A percentile compares a stretch with the other conserved stretches of the same genome.
These are phyloP conservation scores for Citrus cavaleriei DNA, from an alignment of 345 rosid species.

Conservation along the genomic window DNA sequence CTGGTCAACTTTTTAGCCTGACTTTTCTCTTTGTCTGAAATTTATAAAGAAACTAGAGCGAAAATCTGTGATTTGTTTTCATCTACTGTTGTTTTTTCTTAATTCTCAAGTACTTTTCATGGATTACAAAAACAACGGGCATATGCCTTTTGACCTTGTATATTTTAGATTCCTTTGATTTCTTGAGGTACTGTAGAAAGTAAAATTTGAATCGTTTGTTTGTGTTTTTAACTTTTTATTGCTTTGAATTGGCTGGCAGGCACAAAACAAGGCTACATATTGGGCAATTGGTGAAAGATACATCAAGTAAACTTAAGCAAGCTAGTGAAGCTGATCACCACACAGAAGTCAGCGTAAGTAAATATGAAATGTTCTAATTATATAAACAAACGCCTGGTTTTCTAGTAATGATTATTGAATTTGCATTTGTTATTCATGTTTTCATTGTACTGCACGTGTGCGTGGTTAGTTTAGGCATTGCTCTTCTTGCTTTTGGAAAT, in stretches of 20 bases:
- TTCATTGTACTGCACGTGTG: too few species aligned
- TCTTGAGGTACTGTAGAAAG: neutral
- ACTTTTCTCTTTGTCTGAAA: neutral
- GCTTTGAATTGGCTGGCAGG: slow-evolving; percentile 29
- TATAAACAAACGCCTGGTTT: neutral
- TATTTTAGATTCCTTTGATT: neutral
- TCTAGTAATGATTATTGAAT: neutral
- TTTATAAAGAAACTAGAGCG: neutral
- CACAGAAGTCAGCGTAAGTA: slow-evolving; percentile 49
- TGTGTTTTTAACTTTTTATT: neutral
- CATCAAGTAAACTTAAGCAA: slow-evolving; percentile 64
- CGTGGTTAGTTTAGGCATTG: neutral
- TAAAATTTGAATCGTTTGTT: neutral
- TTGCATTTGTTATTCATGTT: neutral
- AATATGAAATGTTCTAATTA: neutral
- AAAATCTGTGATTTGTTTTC: neutral
- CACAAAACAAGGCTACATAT: slow-evolving; percentile 58
- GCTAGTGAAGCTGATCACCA: slow-evolving; percentile 61
- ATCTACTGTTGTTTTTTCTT: neutral
- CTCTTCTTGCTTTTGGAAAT: neutral
- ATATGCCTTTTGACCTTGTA: neutral
- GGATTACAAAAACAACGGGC: neutral
- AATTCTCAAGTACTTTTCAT: neutral
- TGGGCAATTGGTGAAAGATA: slow-evolving; percentile 59
- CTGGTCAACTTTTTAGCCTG: neutral